Evolutionary conservation across 2,329 filamentous ascomycete species (phyloP), one percentile per base, ranked within the genome.

Genomic region (Metarhizium guizhouense): DNA sequence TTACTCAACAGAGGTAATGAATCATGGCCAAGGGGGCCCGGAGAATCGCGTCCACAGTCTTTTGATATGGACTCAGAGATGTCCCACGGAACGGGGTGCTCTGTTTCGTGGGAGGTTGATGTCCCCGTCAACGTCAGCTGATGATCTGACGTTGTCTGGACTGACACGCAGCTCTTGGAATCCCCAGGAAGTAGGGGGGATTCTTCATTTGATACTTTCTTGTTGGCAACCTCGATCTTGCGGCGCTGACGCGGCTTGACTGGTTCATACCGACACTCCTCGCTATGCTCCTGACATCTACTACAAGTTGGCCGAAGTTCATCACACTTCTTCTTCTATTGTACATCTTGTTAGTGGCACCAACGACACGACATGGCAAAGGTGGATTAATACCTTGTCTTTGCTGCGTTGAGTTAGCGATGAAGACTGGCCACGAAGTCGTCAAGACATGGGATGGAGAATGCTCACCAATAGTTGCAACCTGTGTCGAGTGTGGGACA

Each of bases 271-370:
- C 70, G 65, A 61, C 79, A 82, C 25, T 75, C 71, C 49, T 76
- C 68, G 52, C 70, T 70, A 45, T 74, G 72, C 64, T 82, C 79
- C 47, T 68, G 61, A 64, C 79, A 82, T 45, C 79, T 76, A 25
- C 74, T 69, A 61, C 79, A 82, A 49, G 71, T 68, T 3, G 79
- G 79, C 7, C 77, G 74, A 38, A 65, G 69, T 64, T 82, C 79
- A 62, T 82, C 76, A 61, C 79, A 82, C 68, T 82, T 82, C 65
- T 82, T 82, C 65, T 82, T 82, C 79, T 82, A 57, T 59, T 34
- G 8, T 32, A 32, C 32, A 8, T 32, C 32, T 54, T 25, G 40
- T 52, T 5, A 45, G 47, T 20, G 43, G 29, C 16, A 36, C n/a
- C 8, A 25, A 38, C 45, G 20, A 48, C 13, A 16, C 4, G 6